Evolutionary conservation across 1,139 yeast genomes (phyloP).

Genomic region (Ashbya aceris): DNA sequence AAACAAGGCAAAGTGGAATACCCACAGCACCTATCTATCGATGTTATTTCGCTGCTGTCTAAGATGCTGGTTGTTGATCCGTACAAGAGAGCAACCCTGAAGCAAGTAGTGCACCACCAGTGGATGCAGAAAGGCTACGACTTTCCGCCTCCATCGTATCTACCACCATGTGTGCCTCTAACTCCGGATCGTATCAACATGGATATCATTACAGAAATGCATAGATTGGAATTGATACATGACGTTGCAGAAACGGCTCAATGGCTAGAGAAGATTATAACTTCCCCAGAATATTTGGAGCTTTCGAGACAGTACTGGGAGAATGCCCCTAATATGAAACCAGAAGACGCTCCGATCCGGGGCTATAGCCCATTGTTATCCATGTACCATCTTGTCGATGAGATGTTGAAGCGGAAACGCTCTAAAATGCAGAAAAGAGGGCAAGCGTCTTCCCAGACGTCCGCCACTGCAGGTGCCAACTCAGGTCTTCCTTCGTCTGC

Average conservation of each 20-base stretch:
- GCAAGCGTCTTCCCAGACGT: slow-evolving; percentile 14
- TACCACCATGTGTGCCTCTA: slow-evolving; percentile 73
- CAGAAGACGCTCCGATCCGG: slow-evolving; percentile 69
- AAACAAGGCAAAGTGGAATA: slow-evolving; percentile 89
- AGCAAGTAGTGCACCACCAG: slow-evolving; percentile 78
- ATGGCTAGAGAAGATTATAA: slow-evolving; percentile 49
- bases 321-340: slow-evolving; percentile 5
- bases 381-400: slow-evolving; percentile 77
- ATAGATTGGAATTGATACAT: slow-evolving; percentile 70
- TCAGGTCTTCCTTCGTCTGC: slow-evolving; percentile 4
- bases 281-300: slow-evolving; percentile 59
- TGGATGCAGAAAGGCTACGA: slow-evolving; percentile 94
- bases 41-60: slow-evolving; percentile 73
- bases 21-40: slow-evolving; percentile 72
- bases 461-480: slow-evolving; percentile 16
- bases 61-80: slow-evolving; percentile 93
- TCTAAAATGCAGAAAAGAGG: slow-evolving; percentile 36
- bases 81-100: slow-evolving; percentile 62
- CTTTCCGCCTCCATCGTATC: slow-evolving; percentile 55
- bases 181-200: slow-evolving; percentile 55
- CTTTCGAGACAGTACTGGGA: slow-evolving; percentile 24
- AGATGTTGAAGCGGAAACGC: slow-evolving; percentile 63
- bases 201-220: slow-evolving; percentile 63
- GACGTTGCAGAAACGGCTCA: slow-evolving; percentile 47
- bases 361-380: slow-evolving; percentile 87